Conservation (phyloP, 129 eudicot species). For the Flaveria linearis region DNA sequence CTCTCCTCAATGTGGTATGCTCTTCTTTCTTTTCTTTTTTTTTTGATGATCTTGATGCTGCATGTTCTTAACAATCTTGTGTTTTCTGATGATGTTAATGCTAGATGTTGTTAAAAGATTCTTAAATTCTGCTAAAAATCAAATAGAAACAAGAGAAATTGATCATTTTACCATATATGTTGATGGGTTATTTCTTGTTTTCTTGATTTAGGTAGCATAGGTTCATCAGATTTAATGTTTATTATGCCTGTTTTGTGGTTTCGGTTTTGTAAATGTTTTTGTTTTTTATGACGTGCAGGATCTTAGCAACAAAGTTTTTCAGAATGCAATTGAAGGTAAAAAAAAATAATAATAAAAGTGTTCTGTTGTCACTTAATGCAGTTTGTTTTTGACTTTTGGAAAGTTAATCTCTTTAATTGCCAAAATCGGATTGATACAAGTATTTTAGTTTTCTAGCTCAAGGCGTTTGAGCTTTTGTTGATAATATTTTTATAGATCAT, state of each 20-base stretch:
- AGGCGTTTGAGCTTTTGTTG: neutral
- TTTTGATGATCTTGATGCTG: neutral
- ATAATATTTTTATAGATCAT: neutral
- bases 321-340: constrained; percentile 72
- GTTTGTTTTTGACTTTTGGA: constrained; percentile 10
- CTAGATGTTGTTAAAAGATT: neutral
- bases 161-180: neutral
- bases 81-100: neutral
- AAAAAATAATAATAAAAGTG: neutral
- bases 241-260: neutral
- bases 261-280: neutral
- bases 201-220: neutral
- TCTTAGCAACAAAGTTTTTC: constrained; percentile 56
- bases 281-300: constrained; percentile 57
- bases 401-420: neutral
- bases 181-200: constrained; percentile 3
- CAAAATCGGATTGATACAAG: neutral
- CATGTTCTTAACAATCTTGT: neutral
- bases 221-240: neutral
- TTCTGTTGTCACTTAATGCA: neutral
- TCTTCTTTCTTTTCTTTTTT: neutral
- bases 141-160: neutral
- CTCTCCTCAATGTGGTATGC: constrained; percentile 77
- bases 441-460: constrained; percentile 11
- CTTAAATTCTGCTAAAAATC: neutral